These are phyloP conservation scores for Trichoderma atrobrunneum DNA, from an alignment of 2,329 filamentous ascomycete genomes.

Conservation along the genomic window DNA sequence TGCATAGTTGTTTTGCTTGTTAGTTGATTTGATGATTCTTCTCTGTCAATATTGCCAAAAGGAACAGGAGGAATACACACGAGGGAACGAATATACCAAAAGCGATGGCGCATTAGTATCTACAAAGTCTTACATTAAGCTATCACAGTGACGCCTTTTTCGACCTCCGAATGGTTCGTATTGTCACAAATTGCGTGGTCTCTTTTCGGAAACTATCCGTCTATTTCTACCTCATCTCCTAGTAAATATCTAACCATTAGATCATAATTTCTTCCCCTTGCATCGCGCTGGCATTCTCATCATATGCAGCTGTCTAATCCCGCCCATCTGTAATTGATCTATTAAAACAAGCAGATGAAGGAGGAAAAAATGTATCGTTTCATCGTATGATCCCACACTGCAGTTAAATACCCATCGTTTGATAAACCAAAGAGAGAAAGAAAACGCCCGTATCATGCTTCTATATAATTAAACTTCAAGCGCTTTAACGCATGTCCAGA, in stretches of 20 bases:
- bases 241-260: not conserved
- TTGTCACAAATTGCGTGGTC: not conserved
- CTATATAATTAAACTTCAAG: constrained; percentile 50
- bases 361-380: not conserved
- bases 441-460: constrained; percentile 22
- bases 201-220: not conserved
- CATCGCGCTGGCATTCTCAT: not conserved
- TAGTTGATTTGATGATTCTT: not conserved
- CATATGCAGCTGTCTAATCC: not conserved
- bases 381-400: not conserved
- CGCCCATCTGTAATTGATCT: not conserved
- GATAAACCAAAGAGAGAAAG: not conserved
- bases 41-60: not conserved
- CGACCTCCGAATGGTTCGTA: not conserved
- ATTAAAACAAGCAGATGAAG: not conserved
- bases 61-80: not conserved
- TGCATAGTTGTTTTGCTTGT: constrained; percentile 12
- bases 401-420: not conserved
- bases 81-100: not conserved
- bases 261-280: not conserved
- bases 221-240: not conserved
- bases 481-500: constrained; percentile 90
- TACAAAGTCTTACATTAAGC: not conserved
- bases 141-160: not conserved
- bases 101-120: not conserved